A percentile compares a stretch with the other conserved stretches of the same genome.
These are phyloP conservation scores for Chaetomium olivaceum DNA, from an alignment of 2,329 filamentous ascomycete species.

Conservation along the genomic window DNA sequence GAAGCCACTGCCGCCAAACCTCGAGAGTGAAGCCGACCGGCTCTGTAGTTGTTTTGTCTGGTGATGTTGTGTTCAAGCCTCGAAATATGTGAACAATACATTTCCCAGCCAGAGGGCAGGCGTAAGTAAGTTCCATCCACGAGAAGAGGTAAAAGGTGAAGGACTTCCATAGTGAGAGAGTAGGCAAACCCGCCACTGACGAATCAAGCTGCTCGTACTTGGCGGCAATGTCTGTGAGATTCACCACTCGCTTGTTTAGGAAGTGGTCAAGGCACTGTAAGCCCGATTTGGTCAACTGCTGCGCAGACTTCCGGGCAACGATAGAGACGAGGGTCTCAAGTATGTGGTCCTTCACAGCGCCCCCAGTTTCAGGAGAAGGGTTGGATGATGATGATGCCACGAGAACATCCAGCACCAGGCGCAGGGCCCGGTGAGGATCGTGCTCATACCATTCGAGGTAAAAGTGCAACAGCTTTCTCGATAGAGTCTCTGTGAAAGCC, in stretches of 20 bases:
- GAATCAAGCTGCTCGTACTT: slow-evolving; percentile 44
- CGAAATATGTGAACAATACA: slow-evolving; percentile 60
- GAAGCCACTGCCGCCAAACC: slow-evolving; percentile 59
- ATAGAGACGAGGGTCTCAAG: slow-evolving; percentile 58
- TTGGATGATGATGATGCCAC: slow-evolving; percentile 54
- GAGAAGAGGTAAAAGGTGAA: slow-evolving; percentile 42
- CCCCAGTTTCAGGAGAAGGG: slow-evolving; percentile 43
- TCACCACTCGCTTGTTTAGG: slow-evolving; percentile 60
- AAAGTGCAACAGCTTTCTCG: slow-evolving; percentile 57
- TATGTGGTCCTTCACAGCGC: slow-evolving; percentile 47
- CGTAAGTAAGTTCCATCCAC: slow-evolving; percentile 58
- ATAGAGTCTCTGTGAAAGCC: slow-evolving; percentile 53
- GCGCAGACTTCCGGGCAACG: slow-evolving; percentile 60
- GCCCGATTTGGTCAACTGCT: slow-evolving; percentile 67
- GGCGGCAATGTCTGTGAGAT: slow-evolving; percentile 47
- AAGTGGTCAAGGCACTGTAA: slow-evolving; percentile 68
- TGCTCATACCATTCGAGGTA: slow-evolving; percentile 69
- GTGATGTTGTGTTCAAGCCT: slow-evolving; percentile 42
- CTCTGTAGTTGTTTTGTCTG: slow-evolving; percentile 27
- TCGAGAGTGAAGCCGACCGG: slow-evolving; percentile 40
- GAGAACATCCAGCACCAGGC: slow-evolving; percentile 60
- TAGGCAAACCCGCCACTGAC: slow-evolving; percentile 30
- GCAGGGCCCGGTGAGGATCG: slow-evolving; percentile 64
- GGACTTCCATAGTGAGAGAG: slow-evolving; percentile 35
- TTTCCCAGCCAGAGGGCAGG: slow-evolving; percentile 62